Evolutionary conservation across 1,139 yeast species (phyloP), one percentile per base, ranked within the genome.

Genomic region (Saccharomyces hybrid): DNA sequence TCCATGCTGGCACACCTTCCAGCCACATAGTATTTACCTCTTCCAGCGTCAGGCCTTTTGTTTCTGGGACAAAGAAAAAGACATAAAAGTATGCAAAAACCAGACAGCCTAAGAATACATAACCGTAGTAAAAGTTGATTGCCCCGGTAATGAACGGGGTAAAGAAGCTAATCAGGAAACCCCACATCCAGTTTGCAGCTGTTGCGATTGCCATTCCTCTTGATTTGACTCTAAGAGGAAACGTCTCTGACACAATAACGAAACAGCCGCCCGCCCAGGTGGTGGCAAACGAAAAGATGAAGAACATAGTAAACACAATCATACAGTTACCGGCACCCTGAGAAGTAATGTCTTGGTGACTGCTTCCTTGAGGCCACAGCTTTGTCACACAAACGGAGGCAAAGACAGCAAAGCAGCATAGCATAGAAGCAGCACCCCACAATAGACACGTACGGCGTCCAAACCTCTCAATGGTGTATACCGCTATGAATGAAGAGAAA

Each of bases 251-350:
- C 51, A 81, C 78, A 65, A 84, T 81, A 59, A 83, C 83, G 74
- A 76, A 86, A 52, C 82, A 83, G 65, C 83, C 80, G 63, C 93
- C 89, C 58, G 89, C 95, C 93, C 93, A 86, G 20, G 91, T 82
- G 51, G 84, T 76, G 52, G 93, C 91, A 69, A 86, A 86, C 75
- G 79, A 82, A 78, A 83, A 82, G 60, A 87, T 83, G 77, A 78
- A 86, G 65, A 86, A 73, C 73, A 89, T 84, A 47, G 90, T 80
- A 60, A 86, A 77, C 72, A 84, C 82, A 70, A 87, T 85, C 90
- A 81, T 79, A 54, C 84, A 87, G 67, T 82, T 74, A 68, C 90
- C 90, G 51, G 84, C 80, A 55, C 83, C 73, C 57, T 70, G 71
- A 54, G 66, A 56, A 27, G 67, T 55, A 74, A 84, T 83, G 70